Evolutionary conservation across 805 yeast species (phyloP), one percentile per base, ranked within the genome.

Genomic region (Cyberlindnera mississippiensis): DNA sequence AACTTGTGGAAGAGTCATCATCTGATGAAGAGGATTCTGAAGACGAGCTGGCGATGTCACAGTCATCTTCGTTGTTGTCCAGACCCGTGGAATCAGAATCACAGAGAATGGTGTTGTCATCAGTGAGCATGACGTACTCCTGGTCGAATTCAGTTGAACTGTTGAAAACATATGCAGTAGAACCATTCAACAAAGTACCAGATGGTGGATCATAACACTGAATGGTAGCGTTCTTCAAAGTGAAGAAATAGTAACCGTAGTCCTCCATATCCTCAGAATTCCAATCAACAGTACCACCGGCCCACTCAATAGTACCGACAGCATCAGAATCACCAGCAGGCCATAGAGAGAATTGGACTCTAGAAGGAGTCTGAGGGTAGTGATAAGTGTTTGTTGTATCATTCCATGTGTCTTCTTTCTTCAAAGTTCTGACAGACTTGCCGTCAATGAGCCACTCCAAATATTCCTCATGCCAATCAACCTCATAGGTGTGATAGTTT

Each of bases 221-320:
- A 37, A 89, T 73, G 13, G 72, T 68, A 28, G 87, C 69, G 34
- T 74, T 71, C 54, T 80, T 69, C 35, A 90, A 55, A 44, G 75
- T 71, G 20, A 85, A 80, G 60, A 79, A 87, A 67, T 76, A 82
- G 68, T 89, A 90, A n/a, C 97, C 96, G 38, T 81, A 76, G 43
- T 83, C 68, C 46, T 69, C 55, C 44, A 89, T 75, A 63, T 88
- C 96, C 3, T 70, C 60, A 12, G 90, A 74, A 61, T 82, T 64
- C 97, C 97, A 90, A 67, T 86, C 71, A 47, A 90, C 78, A 22
- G 49, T 69, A 66, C 97, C 97, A 66, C 96, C 96, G 28, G 96
- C 85, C 90, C 90, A 89, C 43, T 72, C 83, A 47, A 76, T 70
- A 12, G 89, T 82, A 69, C 90, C 90, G 20, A 55, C 49, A 17